These are phyloP conservation scores for Aspergillus floridensis DNA, from an alignment of 2,329 filamentous ascomycete genomes.

Conservation along the genomic window DNA sequence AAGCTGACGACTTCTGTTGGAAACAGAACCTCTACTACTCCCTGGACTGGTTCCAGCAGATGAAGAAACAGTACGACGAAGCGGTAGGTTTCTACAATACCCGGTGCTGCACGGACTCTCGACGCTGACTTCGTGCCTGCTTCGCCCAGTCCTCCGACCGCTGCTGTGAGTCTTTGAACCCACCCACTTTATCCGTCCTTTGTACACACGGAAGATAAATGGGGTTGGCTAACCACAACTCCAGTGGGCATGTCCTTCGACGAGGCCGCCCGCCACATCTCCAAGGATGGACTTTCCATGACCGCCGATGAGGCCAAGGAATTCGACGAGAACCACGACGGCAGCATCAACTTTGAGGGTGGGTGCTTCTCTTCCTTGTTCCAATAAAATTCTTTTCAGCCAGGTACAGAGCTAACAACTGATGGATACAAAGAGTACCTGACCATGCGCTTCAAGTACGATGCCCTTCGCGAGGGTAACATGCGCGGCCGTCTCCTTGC, in stretches of 20 bases:
- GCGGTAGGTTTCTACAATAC: not conserved
- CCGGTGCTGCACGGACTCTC: too few relatives aligned
- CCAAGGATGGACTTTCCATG: not conserved
- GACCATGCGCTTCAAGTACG: not conserved
- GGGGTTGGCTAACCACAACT: too few relatives aligned
- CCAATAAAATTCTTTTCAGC: too few relatives aligned
- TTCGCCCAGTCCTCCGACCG: not conserved
- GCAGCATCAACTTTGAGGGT: slow-evolving; percentile 5
- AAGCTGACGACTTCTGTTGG: not conserved
- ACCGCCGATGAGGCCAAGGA: not conserved
- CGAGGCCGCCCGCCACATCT: not conserved
- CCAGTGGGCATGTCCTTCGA: slow-evolving; percentile 1
- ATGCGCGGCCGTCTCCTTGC: not conserved
- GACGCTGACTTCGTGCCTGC: too few relatives aligned
- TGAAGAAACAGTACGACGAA: not conserved
- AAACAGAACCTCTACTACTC: slow-evolving; percentile 1
- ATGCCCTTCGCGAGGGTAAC: not conserved
- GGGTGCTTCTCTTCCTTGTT: not conserved
- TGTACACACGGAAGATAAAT: too few relatives aligned
- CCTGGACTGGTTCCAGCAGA: not conserved
- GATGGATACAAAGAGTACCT: not conserved
- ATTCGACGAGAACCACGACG: slow-evolving; percentile 4
- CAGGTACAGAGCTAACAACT: too few relatives aligned
- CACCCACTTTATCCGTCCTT: too few relatives aligned
- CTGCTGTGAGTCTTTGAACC: not conserved